Evolutionary conservation across 768 basidiomycete genomes (phyloP).

Genomic region (Mrakia frigida): DNA sequence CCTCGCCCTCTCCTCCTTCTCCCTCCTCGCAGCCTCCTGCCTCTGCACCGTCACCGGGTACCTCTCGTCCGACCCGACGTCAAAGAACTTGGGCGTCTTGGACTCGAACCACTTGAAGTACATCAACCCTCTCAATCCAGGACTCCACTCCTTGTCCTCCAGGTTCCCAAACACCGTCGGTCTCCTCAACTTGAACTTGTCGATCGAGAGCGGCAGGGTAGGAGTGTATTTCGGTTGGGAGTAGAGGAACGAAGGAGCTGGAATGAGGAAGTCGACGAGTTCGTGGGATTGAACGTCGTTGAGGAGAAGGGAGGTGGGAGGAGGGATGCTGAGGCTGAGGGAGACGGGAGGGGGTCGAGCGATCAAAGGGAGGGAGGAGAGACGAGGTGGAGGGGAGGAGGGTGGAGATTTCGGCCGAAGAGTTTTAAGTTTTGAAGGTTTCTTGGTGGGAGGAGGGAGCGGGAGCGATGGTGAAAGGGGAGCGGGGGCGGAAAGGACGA

Average conservation of each 20-base stretch:
- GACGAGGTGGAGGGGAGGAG: no score
- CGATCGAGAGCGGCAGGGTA: neutral
- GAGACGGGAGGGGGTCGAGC: no score
- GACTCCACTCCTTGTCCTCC: slow-evolving; percentile 5
- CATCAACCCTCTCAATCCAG: neutral
- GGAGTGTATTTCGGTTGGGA: neutral
- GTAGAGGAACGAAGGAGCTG: neutral
- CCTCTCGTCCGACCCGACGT: neutral
- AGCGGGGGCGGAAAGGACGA: no score
- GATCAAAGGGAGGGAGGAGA: neutral
- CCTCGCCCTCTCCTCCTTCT: no score
- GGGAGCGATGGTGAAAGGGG: no score
- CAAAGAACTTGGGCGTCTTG: neutral
- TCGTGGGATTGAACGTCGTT: slow-evolving; percentile 6
- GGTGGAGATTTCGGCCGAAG: no score
- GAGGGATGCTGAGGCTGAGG: neutral
- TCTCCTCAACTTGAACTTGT: neutral
- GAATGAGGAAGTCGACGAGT: slow-evolving; percentile 12
- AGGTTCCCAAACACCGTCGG: slow-evolving; percentile 14
- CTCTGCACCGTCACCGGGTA: neutral
- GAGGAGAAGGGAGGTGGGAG: neutral
- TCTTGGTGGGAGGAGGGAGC: no score
- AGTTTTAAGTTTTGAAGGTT: no score
- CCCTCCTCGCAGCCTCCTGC: neutral
- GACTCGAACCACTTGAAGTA: slow-evolving; percentile 4